These are phyloP conservation scores for Paxillus ammoniavirescens DNA, from an alignment of 768 basidiomycete species.

Conservation along the genomic window DNA sequence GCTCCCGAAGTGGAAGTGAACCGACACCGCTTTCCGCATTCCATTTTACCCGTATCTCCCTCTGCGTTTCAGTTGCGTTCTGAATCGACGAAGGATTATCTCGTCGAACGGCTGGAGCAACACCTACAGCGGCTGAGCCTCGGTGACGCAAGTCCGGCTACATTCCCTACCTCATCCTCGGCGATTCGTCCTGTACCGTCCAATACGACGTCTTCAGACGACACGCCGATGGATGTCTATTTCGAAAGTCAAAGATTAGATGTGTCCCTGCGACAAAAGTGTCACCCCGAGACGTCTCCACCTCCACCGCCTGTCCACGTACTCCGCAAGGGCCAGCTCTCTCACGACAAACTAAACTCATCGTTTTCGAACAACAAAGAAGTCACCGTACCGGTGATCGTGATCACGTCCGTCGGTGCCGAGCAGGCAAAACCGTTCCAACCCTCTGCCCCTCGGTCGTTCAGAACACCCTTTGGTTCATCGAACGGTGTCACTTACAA, in stretches of 20 bases:
- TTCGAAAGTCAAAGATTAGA: background rate
- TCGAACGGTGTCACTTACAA: constrained; percentile 11
- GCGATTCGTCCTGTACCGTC: background rate
- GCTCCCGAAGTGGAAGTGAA: background rate
- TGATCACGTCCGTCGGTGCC: constrained; percentile 26
- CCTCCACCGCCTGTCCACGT: background rate
- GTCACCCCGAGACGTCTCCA: background rate
- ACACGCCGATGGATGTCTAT: constrained; percentile 6
- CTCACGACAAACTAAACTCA: background rate
- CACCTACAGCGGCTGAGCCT: constrained; percentile 19
- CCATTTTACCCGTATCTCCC: constrained; percentile 15
- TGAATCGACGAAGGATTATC: constrained; percentile 10
- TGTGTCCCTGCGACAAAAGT: background rate
- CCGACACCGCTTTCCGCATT: background rate
- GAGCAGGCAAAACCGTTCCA: constrained; percentile 22
- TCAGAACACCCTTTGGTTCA: constrained; percentile 12
- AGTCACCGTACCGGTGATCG: constrained; percentile 17
- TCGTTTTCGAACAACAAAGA: background rate
- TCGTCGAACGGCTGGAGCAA: constrained; percentile 20
- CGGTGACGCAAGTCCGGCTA: constrained; percentile 9
- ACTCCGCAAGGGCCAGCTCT: background rate
- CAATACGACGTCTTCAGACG: background rate
- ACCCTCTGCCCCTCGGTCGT: constrained; percentile 6
- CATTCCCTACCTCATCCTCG: background rate
- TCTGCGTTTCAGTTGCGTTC: constrained; percentile 22